Conservation (phyloP, 768 basidiomycete genomes). For the Leccinum variicolor region DNA sequence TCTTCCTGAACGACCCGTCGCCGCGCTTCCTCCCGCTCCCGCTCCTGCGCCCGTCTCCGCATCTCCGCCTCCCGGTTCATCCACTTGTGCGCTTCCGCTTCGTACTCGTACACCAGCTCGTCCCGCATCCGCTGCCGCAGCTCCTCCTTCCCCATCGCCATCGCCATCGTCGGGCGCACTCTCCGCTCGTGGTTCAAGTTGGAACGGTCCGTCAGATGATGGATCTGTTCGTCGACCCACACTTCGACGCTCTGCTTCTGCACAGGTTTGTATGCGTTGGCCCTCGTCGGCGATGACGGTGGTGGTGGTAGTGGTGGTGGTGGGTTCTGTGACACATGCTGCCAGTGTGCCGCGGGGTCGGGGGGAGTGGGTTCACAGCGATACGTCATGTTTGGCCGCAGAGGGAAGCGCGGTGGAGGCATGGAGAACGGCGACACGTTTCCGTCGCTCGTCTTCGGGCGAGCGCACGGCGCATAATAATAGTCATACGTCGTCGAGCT, state of each 20-base stretch:
- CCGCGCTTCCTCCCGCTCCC: slow-evolving; percentile 42
- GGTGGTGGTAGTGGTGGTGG: slow-evolving; percentile 4
- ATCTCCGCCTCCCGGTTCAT: slow-evolving; percentile 48
- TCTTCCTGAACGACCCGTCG: slow-evolving; percentile 52
- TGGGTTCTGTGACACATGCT: slow-evolving; percentile 27
- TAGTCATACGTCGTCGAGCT: slow-evolving; percentile 19
- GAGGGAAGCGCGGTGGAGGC: slow-evolving; percentile 21
- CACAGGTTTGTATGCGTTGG: slow-evolving; percentile 36
- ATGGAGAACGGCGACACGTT: slow-evolving; percentile 8
- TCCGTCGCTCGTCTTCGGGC: slow-evolving; percentile 24
- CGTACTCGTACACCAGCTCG: slow-evolving; percentile 49
- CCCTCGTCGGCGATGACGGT: slow-evolving; percentile 26
- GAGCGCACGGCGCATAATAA: slow-evolving; percentile 11
- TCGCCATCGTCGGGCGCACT: slow-evolving; percentile 1
- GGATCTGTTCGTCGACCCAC: slow-evolving; percentile 60
- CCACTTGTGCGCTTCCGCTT: slow-evolving; percentile 50
- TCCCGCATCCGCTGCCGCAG: slow-evolving; percentile 46
- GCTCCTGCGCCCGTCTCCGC: slow-evolving; percentile 42
- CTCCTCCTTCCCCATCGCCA: slow-evolving; percentile 26
- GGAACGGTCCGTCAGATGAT: slow-evolving; percentile 34
- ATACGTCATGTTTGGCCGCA: slow-evolving; percentile 14
- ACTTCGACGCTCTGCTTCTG: slow-evolving; percentile 53
- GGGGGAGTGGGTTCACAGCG: slow-evolving; percentile 12
- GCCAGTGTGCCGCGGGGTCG: slow-evolving; percentile 20
- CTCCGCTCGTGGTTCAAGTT: slow-evolving; percentile 20